Evolutionary conservation across 805 yeast genomes (phyloP).

Genomic region (Kluyveromyces nonfermentans): DNA sequence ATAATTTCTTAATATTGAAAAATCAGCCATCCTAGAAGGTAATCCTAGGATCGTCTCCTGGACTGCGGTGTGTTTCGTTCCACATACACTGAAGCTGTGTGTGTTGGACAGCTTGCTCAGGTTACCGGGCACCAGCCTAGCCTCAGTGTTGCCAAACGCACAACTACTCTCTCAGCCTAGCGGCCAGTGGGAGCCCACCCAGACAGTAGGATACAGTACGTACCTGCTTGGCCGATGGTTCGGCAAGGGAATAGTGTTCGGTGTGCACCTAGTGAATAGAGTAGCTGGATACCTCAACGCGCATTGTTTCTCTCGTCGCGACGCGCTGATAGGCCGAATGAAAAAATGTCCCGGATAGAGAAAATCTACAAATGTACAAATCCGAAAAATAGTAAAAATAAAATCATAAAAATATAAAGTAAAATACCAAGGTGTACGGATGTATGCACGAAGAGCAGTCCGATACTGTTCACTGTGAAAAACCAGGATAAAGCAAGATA

Average conservation of each 20-base stretch:
- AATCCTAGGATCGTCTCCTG: background rate
- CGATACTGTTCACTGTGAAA: background rate
- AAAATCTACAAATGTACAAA: background rate
- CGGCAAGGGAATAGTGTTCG: too few relatives aligned
- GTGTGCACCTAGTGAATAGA: too few relatives aligned
- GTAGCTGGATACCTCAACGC: too few relatives aligned
- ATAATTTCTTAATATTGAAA: background rate
- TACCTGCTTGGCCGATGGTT: too few relatives aligned
- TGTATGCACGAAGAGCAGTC: background rate
- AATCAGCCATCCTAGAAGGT: background rate
- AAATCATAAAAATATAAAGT: background rate
- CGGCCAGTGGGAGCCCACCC: too few relatives aligned
- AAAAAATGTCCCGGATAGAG: background rate
- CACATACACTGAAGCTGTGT: background rate
- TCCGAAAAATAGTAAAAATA: background rate
- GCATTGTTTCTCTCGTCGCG: too few relatives aligned
- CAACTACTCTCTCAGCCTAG: background rate
- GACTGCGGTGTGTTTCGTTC: background rate
- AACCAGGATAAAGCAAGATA: too few relatives aligned
- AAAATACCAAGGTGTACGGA: background rate
- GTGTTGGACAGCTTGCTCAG: background rate
- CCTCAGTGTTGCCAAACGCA: background rate
- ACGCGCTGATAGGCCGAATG: too few relatives aligned
- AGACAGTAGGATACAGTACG: too few relatives aligned
- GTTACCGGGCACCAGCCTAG: background rate